These are phyloP conservation scores for Trichosporon sp. DNA, from an alignment of 1,284 basidiomycete genomes.

Conservation along the genomic window DNA sequence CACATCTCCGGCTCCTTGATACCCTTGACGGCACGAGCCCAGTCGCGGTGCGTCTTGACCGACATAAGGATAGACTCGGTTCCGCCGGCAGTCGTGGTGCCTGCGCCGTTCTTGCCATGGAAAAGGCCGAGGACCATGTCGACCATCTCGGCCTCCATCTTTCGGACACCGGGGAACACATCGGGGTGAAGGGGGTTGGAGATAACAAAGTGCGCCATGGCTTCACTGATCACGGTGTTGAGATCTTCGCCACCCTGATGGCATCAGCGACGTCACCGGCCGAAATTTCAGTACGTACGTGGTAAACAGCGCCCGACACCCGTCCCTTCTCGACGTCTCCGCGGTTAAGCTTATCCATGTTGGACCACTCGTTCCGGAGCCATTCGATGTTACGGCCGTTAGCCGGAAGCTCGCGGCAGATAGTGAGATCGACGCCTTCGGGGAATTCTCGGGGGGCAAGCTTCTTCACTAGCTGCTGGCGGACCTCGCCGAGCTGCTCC, in stretches of 20 bases:
- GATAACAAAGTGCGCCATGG: constrained; percentile 48
- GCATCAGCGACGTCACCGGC: constrained; percentile 33
- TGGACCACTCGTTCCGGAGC: constrained; percentile 72
- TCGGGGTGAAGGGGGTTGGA: constrained; percentile 92
- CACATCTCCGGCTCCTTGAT: constrained; percentile 91
- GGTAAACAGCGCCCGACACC: constrained; percentile 82
- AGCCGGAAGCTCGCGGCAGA: constrained; percentile 61
- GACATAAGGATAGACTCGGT: constrained; percentile 87
- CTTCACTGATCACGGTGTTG: constrained; percentile 52
- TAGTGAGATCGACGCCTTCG: constrained; percentile 54
- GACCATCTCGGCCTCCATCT: constrained; percentile 97
- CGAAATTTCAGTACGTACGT: constrained; percentile 48
- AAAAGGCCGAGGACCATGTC: constrained; percentile 87
- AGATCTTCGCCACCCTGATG: constrained; percentile 75
- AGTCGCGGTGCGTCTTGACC: constrained; percentile 88
- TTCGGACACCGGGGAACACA: constrained; percentile 82
- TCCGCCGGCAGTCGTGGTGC: constrained; percentile 89
- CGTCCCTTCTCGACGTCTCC: constrained; percentile 58
- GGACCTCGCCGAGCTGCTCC: constrained; percentile 65
- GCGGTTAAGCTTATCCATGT: constrained; percentile 69
- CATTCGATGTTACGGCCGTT: constrained; percentile 68
- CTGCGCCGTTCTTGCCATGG: constrained; percentile 77
- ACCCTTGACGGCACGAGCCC: constrained; percentile 78
- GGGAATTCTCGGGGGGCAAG: constrained; percentile 55
- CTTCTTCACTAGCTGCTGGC: constrained; percentile 62